A percentile compares a stretch with the other conserved stretches of the same genome.
phyloP scores from a whole-genome alignment of 768 basidiomycete species.

The Lactarius psammicola region DNA sequence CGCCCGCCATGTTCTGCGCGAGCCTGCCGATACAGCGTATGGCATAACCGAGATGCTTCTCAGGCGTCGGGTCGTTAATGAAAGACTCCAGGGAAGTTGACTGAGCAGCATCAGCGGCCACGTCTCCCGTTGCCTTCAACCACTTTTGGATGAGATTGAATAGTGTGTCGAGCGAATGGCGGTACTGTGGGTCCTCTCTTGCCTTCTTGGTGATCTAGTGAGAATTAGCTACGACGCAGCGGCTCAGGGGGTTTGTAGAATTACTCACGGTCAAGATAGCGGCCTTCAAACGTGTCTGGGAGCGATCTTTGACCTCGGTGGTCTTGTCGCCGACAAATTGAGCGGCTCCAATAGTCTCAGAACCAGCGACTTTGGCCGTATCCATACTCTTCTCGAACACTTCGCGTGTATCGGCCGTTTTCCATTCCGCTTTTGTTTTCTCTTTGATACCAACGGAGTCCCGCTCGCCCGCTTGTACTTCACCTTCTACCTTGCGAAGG shows the following conservation, averaged over 20 bases:
- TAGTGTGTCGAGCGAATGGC: conserved; percentile 53
- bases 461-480: conserved; percentile 59
- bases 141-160: conserved; percentile 59
- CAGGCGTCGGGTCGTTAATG: conserved; percentile 60
- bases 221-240: not conserved
- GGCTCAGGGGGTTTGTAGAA: not conserved
- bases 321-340: conserved; percentile 45
- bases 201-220: conserved; percentile 63
- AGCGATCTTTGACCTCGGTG: conserved; percentile 42
- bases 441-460: conserved; percentile 56
- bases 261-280: conserved; percentile 52
- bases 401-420: conserved; percentile 45
- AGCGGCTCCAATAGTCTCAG: conserved; percentile 43
- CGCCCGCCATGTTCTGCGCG: conserved; percentile 54
- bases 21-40: conserved; percentile 41
- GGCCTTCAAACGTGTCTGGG: conserved; percentile 45
- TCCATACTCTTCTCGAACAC: conserved; percentile 71
- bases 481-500: conserved; percentile 54
- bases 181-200: conserved; percentile 59
- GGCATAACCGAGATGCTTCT: conserved; percentile 58
- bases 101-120: conserved; percentile 45
- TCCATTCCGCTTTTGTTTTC: conserved; percentile 45
- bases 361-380: conserved; percentile 55
- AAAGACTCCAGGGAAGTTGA: conserved; percentile 51
- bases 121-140: conserved; percentile 50